Base-by-base conservation (phyloP, 441 rosid genomes). In the Bocquillonia castaneifolia region DNA sequence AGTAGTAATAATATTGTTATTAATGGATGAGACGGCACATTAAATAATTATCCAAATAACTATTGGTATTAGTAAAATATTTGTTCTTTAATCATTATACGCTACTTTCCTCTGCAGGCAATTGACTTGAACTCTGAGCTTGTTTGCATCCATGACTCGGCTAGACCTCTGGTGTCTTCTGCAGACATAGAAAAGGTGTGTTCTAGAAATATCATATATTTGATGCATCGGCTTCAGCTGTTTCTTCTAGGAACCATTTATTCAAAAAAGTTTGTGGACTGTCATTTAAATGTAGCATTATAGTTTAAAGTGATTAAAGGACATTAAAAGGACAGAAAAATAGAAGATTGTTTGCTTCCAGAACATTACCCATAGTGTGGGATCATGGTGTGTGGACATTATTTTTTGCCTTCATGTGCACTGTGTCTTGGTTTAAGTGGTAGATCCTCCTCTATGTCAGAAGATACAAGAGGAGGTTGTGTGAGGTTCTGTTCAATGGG, bases 111-210 rank as follows among this genome's bases (percentile, higher is more conserved):
- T 57, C 36, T 56, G 13, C 89, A 93, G 98, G 94, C 74, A 72
- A 69, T 85, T 57, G 88, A 86, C 74, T 74, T 47, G 62, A 81
- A 75, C 45, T 81, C 96, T 71, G 87, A 89, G 81, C 97, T 93
- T 79, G 98, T 91, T 70, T 93, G 98, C 76, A 72, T 91, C 75
- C 98, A 93, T 68, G 97, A 93, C 68, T 93, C 98, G 22, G 97
- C 98, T 6, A 88, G 98, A 72, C 98, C 97, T 12, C 80, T 93
- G 74, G 86, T 93, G 48, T 73, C 71, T 23, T 57, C 83, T 26
- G 84, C 73, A 65, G 97, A 93, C 70, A 81, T 88, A 61, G 84
- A 84, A 77, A 88, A 91, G 97, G 97, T 91, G 45, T 37, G 78
- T 34, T 14, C 64, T 28, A 8, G 15, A 37, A 36, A 10, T 28